phyloP scores from a whole-genome alignment of 2,329 filamentous ascomycete genomes.

The Fusarium secorum region DNA sequence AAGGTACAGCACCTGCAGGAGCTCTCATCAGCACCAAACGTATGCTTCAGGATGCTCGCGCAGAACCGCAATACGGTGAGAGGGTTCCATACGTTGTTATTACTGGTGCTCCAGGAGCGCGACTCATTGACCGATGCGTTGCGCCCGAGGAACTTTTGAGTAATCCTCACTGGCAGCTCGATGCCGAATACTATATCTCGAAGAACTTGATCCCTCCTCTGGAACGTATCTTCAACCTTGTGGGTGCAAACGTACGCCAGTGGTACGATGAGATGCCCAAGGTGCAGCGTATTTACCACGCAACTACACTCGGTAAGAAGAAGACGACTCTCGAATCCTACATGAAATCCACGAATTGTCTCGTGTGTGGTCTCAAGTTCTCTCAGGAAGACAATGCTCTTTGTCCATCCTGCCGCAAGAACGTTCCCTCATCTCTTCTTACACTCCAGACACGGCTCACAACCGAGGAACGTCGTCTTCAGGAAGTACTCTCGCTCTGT shows the following conservation, averaged over 20 bases:
- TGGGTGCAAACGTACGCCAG: conserved; percentile 85
- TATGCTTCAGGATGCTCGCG: conserved; percentile 85
- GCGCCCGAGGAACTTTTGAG: conserved; percentile 82
- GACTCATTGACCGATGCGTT: conserved; percentile 89
- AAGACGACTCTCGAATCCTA: conserved; percentile 92
- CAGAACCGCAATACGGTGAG: conserved; percentile 94
- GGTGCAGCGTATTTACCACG: conserved; percentile 70
- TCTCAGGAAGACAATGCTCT: conserved; percentile 51
- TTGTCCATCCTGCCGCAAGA: conserved; percentile 64
- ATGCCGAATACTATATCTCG: conserved; percentile 95
- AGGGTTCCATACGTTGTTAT: conserved; percentile 94
- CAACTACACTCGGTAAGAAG: conserved; percentile 46
- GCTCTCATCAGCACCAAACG: conserved; percentile 85
- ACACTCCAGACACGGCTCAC: conserved; percentile 69
- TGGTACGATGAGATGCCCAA: conserved; percentile 99
- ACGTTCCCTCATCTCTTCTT: conserved; percentile 68
- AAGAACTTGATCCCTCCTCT: conserved; percentile 96
- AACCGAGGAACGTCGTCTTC: conserved; percentile 67
- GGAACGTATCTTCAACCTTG: conserved; percentile 94
- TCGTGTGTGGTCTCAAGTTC: conserved; percentile 67
- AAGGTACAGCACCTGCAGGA: conserved; percentile 81
- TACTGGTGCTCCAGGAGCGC: conserved; percentile 83
- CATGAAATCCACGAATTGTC: conserved; percentile 80
- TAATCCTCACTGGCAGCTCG: conserved; percentile 80
- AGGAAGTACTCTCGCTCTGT: conserved; percentile 75